Evolutionary conservation across 768 basidiomycete species (phyloP).

Genomic region (Dentipellis fragilis): DNA sequence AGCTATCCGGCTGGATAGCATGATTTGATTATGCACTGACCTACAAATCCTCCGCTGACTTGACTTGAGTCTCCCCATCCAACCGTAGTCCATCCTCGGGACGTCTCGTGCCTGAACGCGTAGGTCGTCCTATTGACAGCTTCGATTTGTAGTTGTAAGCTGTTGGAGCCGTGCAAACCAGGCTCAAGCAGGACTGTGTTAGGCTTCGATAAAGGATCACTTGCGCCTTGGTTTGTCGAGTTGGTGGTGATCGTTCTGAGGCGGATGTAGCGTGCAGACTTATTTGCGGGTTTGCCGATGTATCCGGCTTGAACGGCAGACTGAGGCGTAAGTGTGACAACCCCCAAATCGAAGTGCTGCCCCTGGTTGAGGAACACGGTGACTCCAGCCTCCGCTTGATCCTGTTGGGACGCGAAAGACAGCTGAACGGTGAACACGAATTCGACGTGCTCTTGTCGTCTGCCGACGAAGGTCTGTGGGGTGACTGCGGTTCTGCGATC

Average conservation of each 20-base stretch:
- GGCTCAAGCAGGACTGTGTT: conserved; percentile 1
- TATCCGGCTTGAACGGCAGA: neutral
- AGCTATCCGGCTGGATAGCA: neutral
- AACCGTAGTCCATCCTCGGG: neutral
- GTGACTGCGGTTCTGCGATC: conserved; percentile 14
- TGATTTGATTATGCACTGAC: neutral
- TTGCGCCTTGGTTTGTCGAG: conserved; percentile 7
- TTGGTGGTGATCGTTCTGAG: conserved; percentile 7
- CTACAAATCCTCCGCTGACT: conserved; percentile 10
- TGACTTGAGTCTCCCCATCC: conserved; percentile 12
- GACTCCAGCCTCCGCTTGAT: conserved; percentile 19
- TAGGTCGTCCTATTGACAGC: conserved; percentile 12
- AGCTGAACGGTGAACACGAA: conserved; percentile 18
- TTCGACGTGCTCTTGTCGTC: conserved; percentile 22
- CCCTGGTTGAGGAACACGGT: conserved; percentile 21
- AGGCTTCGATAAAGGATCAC: conserved; percentile 9
- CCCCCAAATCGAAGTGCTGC: conserved; percentile 14
- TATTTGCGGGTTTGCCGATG: neutral
- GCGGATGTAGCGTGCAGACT: conserved; percentile 5
- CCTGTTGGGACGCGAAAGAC: conserved; percentile 16
- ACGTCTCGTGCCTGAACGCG: conserved; percentile 7
- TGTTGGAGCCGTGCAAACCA: neutral
- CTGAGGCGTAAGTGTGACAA: conserved; percentile 6
- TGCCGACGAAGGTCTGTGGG: conserved; percentile 21
- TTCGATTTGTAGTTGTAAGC: conserved; percentile 5